A percentile compares a stretch with the other conserved stretches of the same genome.
Evolutionary conservation across 345 rosid genomes (phyloP).

Genomic region (Populus nigra): DNA sequence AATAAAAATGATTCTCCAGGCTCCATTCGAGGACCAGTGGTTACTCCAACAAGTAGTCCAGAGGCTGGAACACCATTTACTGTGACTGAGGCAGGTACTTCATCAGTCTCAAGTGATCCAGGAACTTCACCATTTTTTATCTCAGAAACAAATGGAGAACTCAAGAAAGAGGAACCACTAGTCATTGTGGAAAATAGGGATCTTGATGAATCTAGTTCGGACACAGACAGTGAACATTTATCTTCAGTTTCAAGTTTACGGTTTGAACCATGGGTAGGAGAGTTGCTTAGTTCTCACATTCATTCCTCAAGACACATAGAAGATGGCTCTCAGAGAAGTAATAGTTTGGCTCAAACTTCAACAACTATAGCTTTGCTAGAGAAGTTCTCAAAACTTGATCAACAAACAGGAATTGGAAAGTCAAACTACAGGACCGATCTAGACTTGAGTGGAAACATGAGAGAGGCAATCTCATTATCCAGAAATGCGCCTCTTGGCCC

Average conservation of each 20-base stretch:
- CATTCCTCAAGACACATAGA: slow-evolving; percentile 49
- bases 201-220: slow-evolving; percentile 67
- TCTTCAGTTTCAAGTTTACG: slow-evolving; percentile 81
- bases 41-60: slow-evolving; percentile 91
- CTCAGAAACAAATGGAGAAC: slow-evolving; percentile 52
- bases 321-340: slow-evolving; percentile 47
- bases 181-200: slow-evolving; percentile 53
- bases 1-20: slow-evolving; percentile 42
- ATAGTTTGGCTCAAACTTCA: slow-evolving; percentile 35
- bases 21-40: slow-evolving; percentile 68
- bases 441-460: slow-evolving; percentile 70
- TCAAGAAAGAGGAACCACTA: slow-evolving; percentile 64
- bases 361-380: slow-evolving; percentile 42
- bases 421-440: slow-evolving; percentile 49
- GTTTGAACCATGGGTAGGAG: slow-evolving; percentile 84
- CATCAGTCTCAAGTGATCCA: slow-evolving; percentile 92
- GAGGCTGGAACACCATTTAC: slow-evolving; percentile 97
- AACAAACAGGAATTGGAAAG: slow-evolving; percentile 51
- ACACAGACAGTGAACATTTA: slow-evolving; percentile 69
- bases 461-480: slow-evolving; percentile 85
- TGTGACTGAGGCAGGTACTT: slow-evolving; percentile 87
- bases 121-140: slow-evolving; percentile 87
- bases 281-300: slow-evolving; percentile 47
- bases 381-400: slow-evolving; percentile 47
- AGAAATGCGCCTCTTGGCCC: slow-evolving; percentile 85